phyloP scores from a whole-genome alignment of 768 basidiomycete genomes.

The Pleurotus eryngii region DNA sequence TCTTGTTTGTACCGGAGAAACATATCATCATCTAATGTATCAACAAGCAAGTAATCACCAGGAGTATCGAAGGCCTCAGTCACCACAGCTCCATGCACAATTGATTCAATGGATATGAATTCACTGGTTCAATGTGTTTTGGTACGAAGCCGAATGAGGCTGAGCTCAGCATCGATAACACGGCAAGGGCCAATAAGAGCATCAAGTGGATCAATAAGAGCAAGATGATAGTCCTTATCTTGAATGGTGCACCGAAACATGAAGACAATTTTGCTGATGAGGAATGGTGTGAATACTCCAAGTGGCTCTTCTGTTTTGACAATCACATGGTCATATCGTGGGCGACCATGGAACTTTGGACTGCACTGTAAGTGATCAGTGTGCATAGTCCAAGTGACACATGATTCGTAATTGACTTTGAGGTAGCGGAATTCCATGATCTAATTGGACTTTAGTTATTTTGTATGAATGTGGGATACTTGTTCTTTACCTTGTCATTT shows the following conservation, averaged over 20 bases:
- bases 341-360: conserved; percentile 21
- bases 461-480: background rate
- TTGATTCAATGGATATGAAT: conserved; percentile 24
- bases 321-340: conserved; percentile 25
- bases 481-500: background rate
- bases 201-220: conserved; percentile 21
- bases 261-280: conserved; percentile 19
- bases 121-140: conserved; percentile 3
- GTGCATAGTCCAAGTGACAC: conserved; percentile 22
- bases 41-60: conserved; percentile 22
- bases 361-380: conserved; percentile 27
- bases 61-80: conserved; percentile 12
- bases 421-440: background rate
- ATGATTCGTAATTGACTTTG: conserved; percentile 21
- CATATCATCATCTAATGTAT: conserved; percentile 26
- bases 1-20: conserved; percentile 10
- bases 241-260: conserved; percentile 15
- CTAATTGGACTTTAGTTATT: background rate
- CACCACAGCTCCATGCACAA: conserved; percentile 24
- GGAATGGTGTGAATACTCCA: background rate
- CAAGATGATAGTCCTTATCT: conserved; percentile 10
- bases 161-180: conserved; percentile 21
- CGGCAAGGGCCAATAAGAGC: background rate
- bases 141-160: conserved; percentile 14
- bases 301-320: conserved; percentile 13